These are phyloP conservation scores for Linnemannia schmuckeri DNA, from an alignment of 192 early-diverging fungal genomes.

Conservation along the genomic window DNA sequence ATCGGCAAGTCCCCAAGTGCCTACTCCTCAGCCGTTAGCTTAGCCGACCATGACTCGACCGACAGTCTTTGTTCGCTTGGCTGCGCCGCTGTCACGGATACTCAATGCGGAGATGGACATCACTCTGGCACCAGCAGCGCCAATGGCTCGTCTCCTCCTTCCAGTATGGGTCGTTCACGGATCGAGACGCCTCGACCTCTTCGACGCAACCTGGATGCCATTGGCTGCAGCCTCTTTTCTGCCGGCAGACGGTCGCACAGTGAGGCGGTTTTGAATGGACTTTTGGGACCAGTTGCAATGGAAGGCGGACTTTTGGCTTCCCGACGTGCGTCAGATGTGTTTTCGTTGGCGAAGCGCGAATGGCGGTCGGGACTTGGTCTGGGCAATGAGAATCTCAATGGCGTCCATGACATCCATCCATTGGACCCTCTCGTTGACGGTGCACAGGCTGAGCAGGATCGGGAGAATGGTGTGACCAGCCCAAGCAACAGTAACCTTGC, in stretches of 20 bases:
- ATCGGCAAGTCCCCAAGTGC: constrained; percentile 19
- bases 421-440: constrained; percentile 14
- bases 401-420: constrained; percentile 28
- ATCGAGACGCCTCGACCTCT: constrained; percentile 34
- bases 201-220: constrained; percentile 24
- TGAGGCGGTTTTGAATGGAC: constrained; percentile 11
- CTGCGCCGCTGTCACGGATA: background rate
- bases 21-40: constrained; percentile 17
- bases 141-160: background rate
- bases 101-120: background rate
- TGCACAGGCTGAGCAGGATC: background rate
- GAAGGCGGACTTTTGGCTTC: constrained; percentile 9
- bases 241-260: constrained; percentile 33
- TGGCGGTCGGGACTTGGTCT: constrained; percentile 34
- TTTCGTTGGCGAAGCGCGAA: constrained; percentile 26
- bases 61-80: constrained; percentile 22
- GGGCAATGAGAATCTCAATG: constrained; percentile 8
- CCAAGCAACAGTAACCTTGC: constrained; percentile 1
- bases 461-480: background rate
- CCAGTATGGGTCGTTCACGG: constrained; percentile 18
- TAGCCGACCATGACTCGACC: constrained; percentile 6
- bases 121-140: background rate
- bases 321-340: constrained; percentile 37
- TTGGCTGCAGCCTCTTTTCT: constrained; percentile 24
- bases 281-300: constrained; percentile 3